These are phyloP conservation scores for Cymbopogon flexuosus DNA, from an alignment of 202 grass and related monocot genomes.

Conservation along the genomic window DNA sequence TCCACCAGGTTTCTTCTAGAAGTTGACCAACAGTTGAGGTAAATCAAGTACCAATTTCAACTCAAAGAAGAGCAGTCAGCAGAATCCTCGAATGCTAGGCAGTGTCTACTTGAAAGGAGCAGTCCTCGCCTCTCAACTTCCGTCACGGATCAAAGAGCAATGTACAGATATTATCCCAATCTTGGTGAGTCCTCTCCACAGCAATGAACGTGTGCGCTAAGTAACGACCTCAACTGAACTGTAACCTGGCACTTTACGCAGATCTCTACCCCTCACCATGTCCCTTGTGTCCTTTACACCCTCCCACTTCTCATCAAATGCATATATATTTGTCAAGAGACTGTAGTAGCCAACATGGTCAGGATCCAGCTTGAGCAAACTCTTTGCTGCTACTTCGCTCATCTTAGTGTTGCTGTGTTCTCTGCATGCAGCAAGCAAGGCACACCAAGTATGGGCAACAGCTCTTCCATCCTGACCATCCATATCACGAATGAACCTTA, in stretches of 20 bases:
- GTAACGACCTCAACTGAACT: constrained; percentile 47
- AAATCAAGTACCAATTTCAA: background rate
- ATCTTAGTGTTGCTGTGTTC: constrained; percentile 43
- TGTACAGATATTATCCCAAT: constrained; percentile 27
- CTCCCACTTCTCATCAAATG: constrained; percentile 56
- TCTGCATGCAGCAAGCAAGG: constrained; percentile 59
- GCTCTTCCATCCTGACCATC: constrained; percentile 26
- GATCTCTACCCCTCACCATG: constrained; percentile 30
- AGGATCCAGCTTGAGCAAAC: constrained; percentile 37
- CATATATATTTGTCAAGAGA: constrained; percentile 57
- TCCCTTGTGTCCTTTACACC: constrained; percentile 37
- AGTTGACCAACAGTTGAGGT: background rate
- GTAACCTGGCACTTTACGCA: constrained; percentile 44
- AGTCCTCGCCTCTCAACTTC: constrained; percentile 22
- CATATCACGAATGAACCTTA: constrained; percentile 30
- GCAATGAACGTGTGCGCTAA: constrained; percentile 43
- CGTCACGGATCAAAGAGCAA: constrained; percentile 33
- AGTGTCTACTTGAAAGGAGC: background rate
- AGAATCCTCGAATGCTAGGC: constrained; percentile 7
- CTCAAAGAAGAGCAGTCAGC: constrained; percentile 8
- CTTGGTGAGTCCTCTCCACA: constrained; percentile 35
- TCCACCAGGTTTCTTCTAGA: background rate
- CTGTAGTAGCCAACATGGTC: constrained; percentile 57
- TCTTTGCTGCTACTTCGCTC: constrained; percentile 31
- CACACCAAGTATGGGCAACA: constrained; percentile 49